phyloP scores from a whole-genome alignment of 805 yeast genomes.

The Saccharomyces eubayanus region DNA sequence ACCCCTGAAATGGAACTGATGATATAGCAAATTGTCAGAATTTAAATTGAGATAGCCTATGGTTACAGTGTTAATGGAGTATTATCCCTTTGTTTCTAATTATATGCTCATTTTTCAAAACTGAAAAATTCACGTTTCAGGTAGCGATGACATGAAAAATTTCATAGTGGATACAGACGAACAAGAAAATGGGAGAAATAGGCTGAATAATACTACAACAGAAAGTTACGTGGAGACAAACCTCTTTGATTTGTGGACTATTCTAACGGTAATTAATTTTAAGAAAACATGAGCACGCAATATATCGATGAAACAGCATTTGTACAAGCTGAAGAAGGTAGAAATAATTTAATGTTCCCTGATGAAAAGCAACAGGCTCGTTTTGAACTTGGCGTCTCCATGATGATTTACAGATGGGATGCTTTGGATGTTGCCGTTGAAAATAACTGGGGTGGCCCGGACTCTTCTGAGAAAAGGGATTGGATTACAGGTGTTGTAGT shows the following conservation, averaged over 20 bases:
- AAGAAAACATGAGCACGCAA: constrained; percentile 4
- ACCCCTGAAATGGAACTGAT: not conserved
- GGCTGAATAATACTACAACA: not conserved
- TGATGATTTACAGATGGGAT: constrained; percentile 89
- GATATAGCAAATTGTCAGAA: not conserved
- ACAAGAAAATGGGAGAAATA: not conserved
- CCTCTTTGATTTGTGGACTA: not conserved
- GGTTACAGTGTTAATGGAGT: not conserved
- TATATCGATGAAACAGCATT: constrained; percentile 37
- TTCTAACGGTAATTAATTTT: not conserved
- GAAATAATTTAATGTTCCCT: constrained; percentile 33
- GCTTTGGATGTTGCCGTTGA: constrained; percentile 82
- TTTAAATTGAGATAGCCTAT: too few species aligned
- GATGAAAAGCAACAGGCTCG: constrained; percentile 69
- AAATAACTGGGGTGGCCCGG: constrained; percentile 93
- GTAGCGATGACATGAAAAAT: not conserved
- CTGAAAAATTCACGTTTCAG: not conserved
- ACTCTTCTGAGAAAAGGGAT: constrained; percentile 83
- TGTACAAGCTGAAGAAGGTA: constrained; percentile 45
- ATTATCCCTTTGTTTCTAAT: not conserved
- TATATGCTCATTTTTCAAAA: not conserved
- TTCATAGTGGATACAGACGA: not conserved
- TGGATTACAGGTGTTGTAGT: constrained; percentile 83
- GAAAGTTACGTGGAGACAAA: not conserved
- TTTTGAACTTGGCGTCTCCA: constrained; percentile 87